Evolutionary conservation across 2,329 filamentous ascomycete genomes (phyloP).

Genomic region (Botrytis porri): DNA sequence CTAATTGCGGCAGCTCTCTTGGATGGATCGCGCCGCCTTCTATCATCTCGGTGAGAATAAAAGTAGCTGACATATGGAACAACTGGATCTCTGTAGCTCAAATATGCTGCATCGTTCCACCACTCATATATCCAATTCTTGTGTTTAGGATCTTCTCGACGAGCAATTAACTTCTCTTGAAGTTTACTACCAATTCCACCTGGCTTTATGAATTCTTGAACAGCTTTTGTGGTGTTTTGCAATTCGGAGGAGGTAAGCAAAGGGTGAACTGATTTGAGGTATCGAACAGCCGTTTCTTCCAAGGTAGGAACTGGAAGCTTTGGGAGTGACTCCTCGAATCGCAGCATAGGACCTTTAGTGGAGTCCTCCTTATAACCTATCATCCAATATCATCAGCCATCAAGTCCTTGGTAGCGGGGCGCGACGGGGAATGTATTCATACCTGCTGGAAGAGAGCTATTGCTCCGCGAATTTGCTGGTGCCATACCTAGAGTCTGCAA

Average conservation of each 20-base stretch:
- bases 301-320: conserved; percentile 76
- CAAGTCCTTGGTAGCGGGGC: neutral
- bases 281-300: conserved; percentile 76
- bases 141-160: conserved; percentile 72
- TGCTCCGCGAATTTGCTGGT: conserved; percentile 51
- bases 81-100: conserved; percentile 89
- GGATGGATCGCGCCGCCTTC: conserved; percentile 78
- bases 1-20: conserved; percentile 92
- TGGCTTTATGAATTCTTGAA: conserved; percentile 85
- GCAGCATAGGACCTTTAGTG: conserved; percentile 75
- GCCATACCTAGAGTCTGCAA: conserved; percentile 46
- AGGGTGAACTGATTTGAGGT: conserved; percentile 76
- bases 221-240: conserved; percentile 73
- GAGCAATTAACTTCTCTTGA: conserved; percentile 81
- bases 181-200: conserved; percentile 78
- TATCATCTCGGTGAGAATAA: conserved; percentile 96
- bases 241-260: conserved; percentile 68
- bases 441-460: conserved; percentile 57
- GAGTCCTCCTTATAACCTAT: conserved; percentile 76
- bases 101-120: conserved; percentile 96
- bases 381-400: conserved; percentile 19
- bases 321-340: conserved; percentile 83
- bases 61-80: conserved; percentile 99
- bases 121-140: conserved; percentile 97
- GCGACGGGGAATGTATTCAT: conserved; percentile 29